Conservation (phyloP, 1,139 yeast species). For the Williopsis jadinii region DNA sequence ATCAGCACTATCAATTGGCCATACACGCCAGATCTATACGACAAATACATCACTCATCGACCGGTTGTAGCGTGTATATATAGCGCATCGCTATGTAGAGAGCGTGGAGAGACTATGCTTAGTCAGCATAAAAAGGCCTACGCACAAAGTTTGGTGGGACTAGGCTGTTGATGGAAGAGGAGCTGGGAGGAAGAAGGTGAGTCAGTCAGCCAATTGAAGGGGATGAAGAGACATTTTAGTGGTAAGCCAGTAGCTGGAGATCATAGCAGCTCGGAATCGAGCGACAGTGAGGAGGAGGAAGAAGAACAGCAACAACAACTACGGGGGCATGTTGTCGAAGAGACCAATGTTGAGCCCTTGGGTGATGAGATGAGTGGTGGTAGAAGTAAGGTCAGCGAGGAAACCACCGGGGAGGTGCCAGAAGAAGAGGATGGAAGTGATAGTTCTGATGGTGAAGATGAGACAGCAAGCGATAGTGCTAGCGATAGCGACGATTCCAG, state of each 20-base stretch:
- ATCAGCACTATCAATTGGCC: too few species aligned
- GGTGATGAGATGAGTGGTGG: not conserved
- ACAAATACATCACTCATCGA: too few species aligned
- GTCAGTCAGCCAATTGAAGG: not conserved
- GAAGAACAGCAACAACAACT: slow-evolving; percentile 1
- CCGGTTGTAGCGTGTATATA: too few species aligned
- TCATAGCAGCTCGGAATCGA: slow-evolving; percentile 1
- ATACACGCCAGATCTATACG: too few species aligned
- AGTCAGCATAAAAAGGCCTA: too few species aligned
- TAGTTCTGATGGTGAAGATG: slow-evolving; percentile 3
- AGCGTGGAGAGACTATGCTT: too few species aligned
- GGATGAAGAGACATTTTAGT: slow-evolving; percentile 16
- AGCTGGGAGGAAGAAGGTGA: too few species aligned
- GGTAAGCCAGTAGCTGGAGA: slow-evolving; percentile 10
- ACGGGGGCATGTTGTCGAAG: not conserved
- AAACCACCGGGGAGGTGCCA: slow-evolving; percentile 1
- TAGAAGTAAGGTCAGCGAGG: not conserved
- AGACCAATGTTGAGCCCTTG: not conserved
- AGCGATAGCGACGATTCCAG: slow-evolving; percentile 5
- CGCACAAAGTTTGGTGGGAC: too few species aligned
- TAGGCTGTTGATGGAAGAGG: too few species aligned
- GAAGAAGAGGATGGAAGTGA: slow-evolving; percentile 9
- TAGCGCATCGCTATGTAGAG: too few species aligned
- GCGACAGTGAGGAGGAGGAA: slow-evolving; percentile 6
- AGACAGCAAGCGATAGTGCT: not conserved